phyloP scores from a whole-genome alignment of 192 early-diverging fungal genomes.

The Gamsiella multidivaricata region DNA sequence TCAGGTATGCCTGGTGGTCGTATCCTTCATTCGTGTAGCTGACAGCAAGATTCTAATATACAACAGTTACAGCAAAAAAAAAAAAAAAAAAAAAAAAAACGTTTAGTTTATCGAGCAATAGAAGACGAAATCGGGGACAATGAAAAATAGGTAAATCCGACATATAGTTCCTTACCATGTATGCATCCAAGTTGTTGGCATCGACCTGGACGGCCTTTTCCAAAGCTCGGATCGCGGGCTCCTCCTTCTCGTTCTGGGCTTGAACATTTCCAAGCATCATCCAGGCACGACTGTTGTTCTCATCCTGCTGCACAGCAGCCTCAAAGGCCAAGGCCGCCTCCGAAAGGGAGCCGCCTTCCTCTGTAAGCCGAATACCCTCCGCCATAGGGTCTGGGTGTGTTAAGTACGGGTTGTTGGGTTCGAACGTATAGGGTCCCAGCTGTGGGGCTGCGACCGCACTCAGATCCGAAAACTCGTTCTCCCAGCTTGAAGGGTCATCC shows the following conservation, averaged over 20 bases:
- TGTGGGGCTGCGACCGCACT: conserved; percentile 69
- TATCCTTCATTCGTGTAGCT: conserved; percentile 98
- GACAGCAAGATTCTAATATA: conserved; percentile 86
- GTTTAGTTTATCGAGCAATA: conserved; percentile 1
- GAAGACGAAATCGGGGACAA: background rate
- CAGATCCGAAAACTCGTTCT: conserved; percentile 55
- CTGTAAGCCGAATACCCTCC: conserved; percentile 65
- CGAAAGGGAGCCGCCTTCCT: conserved; percentile 72
- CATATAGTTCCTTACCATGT: conserved; percentile 62
- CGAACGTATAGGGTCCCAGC: conserved; percentile 86
- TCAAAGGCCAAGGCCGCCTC: conserved; percentile 95
- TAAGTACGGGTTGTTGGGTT: conserved; percentile 80
- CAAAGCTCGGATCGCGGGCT: conserved; percentile 91
- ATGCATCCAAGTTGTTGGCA: conserved; percentile 70
- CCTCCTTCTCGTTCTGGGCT: conserved; percentile 98
- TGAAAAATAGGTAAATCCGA: background rate
- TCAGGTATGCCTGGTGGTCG: conserved; percentile 89
- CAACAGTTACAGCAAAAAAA: conserved; percentile 3
- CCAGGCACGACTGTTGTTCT: conserved; percentile 86
- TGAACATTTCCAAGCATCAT: conserved; percentile 90
- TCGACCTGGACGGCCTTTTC: conserved; percentile 85
- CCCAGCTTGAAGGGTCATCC: conserved; percentile 42
- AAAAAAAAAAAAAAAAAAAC: conserved; percentile 5
- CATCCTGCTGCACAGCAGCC: conserved; percentile 84
- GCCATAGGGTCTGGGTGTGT: conserved; percentile 66